These are phyloP conservation scores for Candolleomyces eurysporus DNA, from an alignment of 768 basidiomycete species.

Conservation along the genomic window DNA sequence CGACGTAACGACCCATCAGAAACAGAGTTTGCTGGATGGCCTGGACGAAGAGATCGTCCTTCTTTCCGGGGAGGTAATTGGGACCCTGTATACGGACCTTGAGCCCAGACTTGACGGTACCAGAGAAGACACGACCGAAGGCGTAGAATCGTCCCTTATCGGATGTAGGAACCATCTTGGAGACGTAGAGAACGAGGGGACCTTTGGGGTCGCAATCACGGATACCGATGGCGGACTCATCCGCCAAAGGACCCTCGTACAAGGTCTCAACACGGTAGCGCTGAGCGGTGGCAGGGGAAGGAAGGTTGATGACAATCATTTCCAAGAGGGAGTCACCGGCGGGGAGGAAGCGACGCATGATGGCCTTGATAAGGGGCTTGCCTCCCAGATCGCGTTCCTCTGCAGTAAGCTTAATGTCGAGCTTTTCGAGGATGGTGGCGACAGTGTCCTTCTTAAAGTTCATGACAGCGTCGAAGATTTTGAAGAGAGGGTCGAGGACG, in stretches of 20 bases:
- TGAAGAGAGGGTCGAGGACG: constrained; percentile 99
- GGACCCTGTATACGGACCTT: constrained; percentile 99
- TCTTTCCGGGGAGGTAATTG: constrained; percentile 98
- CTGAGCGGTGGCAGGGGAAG: constrained; percentile 96
- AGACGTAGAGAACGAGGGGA: constrained; percentile 96
- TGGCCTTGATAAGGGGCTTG: constrained; percentile 92
- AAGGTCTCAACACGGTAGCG: constrained; percentile 99
- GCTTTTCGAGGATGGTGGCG: constrained; percentile 86
- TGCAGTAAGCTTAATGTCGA: constrained; percentile 83
- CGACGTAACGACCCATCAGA: constrained; percentile 99
- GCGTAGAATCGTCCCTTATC: constrained; percentile 99
- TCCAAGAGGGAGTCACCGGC: constrained; percentile 98
- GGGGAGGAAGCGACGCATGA: constrained; percentile 99
- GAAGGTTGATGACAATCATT: constrained; percentile 99
- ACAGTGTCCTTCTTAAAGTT: constrained; percentile 97
- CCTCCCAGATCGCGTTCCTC: constrained; percentile 94
- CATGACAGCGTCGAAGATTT: constrained; percentile 97
- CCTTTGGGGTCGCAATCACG: constrained; percentile 96
- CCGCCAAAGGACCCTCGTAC: constrained; percentile 99
- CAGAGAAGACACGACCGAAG: constrained; percentile 99
- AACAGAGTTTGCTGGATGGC: constrained; percentile 97
- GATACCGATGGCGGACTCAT: constrained; percentile 98
- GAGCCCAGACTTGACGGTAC: constrained; percentile 94
- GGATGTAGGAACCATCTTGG: constrained; percentile 99
- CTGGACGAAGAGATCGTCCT: constrained; percentile 97